A percentile compares a stretch with the other conserved stretches of the same genome.
Conservation (phyloP, 768 basidiomycete species). For the Leccinum broughii region DNA sequence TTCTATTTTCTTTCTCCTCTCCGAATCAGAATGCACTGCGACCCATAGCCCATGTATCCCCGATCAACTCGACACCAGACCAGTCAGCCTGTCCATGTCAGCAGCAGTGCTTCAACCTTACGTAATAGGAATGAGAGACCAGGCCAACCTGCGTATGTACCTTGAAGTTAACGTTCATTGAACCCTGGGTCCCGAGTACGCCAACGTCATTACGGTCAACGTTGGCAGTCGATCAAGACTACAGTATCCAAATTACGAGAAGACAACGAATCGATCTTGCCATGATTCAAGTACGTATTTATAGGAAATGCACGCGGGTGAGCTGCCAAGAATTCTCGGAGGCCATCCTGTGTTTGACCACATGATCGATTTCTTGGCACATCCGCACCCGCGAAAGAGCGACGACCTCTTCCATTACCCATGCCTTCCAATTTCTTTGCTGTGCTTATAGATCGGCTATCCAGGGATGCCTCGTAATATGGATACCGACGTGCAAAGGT, state of each 20-base stretch:
- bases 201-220: not conserved
- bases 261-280: not conserved
- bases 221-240: not conserved
- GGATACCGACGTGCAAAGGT: not conserved
- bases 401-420: not conserved
- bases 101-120: not conserved
- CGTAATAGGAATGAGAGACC: not conserved
- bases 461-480: not conserved
- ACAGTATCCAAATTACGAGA: not conserved
- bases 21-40: not conserved
- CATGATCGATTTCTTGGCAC: not conserved
- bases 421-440: not conserved
- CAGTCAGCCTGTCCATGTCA: not conserved
- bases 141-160: not conserved
- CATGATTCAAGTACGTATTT: not conserved
- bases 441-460: not conserved
- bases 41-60: not conserved
- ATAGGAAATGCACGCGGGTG: not conserved
- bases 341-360: slow-evolving; percentile 1
- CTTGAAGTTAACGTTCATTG: not conserved
- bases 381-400: not conserved
- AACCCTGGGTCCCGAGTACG: not conserved
- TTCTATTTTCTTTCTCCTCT: not conserved
- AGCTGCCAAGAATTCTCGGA: not conserved
- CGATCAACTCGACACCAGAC: not conserved